These are phyloP conservation scores for Pyrenophora teres DNA, from an alignment of 2,329 filamentous ascomycete genomes.

Conservation along the genomic window DNA sequence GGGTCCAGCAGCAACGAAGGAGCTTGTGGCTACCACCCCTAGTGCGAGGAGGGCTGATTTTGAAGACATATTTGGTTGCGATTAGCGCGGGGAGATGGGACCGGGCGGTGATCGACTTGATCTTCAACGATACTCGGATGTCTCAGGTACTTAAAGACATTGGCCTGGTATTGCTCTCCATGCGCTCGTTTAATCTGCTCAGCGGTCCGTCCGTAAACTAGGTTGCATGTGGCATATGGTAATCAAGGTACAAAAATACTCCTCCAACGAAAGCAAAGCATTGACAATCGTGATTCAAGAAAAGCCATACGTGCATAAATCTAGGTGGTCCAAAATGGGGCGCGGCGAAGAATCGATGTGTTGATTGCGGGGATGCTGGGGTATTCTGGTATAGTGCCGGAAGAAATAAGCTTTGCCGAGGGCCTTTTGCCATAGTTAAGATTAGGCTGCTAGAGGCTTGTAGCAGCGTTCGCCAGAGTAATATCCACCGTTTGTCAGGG, in stretches of 20 bases:
- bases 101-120: neutral
- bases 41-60: slow-evolving; percentile 16
- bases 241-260: neutral
- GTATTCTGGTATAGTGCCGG: slow-evolving; percentile 2
- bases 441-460: neutral
- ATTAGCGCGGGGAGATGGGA: neutral
- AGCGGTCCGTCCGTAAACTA: slow-evolving; percentile 1
- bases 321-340: neutral
- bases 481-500: too few relatives aligned
- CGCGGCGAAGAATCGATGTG: neutral
- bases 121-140: neutral
- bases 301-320: neutral
- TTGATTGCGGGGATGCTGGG: slow-evolving; percentile 8
- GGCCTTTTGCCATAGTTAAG: slow-evolving; percentile 2
- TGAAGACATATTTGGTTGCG: slow-evolving; percentile 11
- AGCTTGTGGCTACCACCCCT: slow-evolving; percentile 15
- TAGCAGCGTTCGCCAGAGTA: too few relatives aligned
- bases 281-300: neutral
- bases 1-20: slow-evolving; percentile 54
- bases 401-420: slow-evolving; percentile 17
- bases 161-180: neutral
- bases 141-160: slow-evolving; percentile 1
- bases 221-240: neutral
- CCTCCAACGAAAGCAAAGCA: slow-evolving; percentile 4
- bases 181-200: neutral